These are phyloP conservation scores for Talaromyces albobiverticillius DNA, from an alignment of 2,329 filamentous ascomycete species.

Conservation along the genomic window DNA sequence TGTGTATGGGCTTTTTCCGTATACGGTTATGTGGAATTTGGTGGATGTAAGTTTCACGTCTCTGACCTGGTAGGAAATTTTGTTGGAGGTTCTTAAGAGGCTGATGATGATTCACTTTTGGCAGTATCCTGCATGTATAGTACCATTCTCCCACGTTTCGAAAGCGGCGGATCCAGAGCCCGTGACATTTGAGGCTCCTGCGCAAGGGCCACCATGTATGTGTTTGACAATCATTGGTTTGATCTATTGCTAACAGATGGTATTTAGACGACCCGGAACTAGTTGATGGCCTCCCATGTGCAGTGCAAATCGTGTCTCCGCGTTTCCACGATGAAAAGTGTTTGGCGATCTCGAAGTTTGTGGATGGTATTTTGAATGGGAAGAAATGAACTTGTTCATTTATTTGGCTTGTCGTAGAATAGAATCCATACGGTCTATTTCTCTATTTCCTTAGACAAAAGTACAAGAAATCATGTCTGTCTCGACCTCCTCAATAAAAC, in stretches of 20 bases:
- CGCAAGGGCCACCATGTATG: constrained; percentile 17
- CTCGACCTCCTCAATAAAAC: neutral
- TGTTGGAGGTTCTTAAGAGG: no score
- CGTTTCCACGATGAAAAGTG: constrained; percentile 51
- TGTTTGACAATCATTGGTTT: neutral
- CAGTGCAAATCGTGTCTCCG: constrained; percentile 47
- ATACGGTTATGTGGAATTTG: constrained; percentile 52
- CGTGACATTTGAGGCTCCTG: constrained; percentile 27
- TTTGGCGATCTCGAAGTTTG: constrained; percentile 18
- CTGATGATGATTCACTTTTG: constrained; percentile 1
- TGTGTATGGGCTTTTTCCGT: constrained; percentile 35
- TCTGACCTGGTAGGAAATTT: neutral
- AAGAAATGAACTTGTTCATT: no score
- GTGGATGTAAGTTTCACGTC: constrained; percentile 44
- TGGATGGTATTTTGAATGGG: constrained; percentile 1
- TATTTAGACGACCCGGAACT: constrained; percentile 39
- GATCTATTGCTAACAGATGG: neutral
- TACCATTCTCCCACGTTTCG: constrained; percentile 45
- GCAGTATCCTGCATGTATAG: constrained; percentile 51
- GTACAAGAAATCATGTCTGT: neutral
- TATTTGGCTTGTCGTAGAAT: no score
- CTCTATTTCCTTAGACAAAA: no score
- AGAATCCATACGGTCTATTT: no score
- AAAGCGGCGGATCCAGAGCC: constrained; percentile 38
- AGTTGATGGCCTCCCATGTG: constrained; percentile 44